Base-by-base conservation (phyloP, 1,284 basidiomycete species). In the Ceratobasidium papillatum region DNA sequence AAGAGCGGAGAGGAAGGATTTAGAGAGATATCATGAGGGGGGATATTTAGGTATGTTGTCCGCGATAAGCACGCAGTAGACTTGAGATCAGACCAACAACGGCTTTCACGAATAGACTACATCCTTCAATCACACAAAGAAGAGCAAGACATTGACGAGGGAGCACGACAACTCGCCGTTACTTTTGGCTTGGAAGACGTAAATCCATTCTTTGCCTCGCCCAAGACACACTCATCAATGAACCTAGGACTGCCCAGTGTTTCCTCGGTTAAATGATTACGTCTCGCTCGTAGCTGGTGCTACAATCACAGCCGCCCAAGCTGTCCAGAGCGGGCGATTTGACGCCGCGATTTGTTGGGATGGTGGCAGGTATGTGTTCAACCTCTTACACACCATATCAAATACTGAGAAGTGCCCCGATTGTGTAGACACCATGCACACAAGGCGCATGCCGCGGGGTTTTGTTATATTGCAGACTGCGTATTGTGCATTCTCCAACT, bases 391-490 rank as follows among this genome's bases (percentile, higher is more conserved):
- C 19, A 19, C 9, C 19, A 17, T 47, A 47, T 47, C 11, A 9
- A 47, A 47, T 4, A 19, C 8, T 17, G 7, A 11, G 19, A 7
- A 4, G 3, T 19, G 8, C 45, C 38, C 38, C 14, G 34, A 38
- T 25, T 17, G 9, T 22, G 2, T 65, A 91, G 93, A 79, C 94
- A 94, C 78, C 94, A 95, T 77, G 91, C 91, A 0, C 88, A 88
- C 69, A 91, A 92, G 80, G 84, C 87, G 0, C 85, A 85, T 64
- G 94, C 94, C 0, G 90, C 92, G 1, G 96, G 96, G 0, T 98
- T 95, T 82, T 98, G 96, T 83, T 98, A 98, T 80, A 90, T 98
- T 34, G 94, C 95, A 3, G 96, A 98, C 80, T 91, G 91, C 71
- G 89, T 95, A 1, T 86, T 98, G 0, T 92, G 92, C 0, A 89